Conservation (phyloP, 306 rosid species). For the Cucurbita moschata region DNA sequence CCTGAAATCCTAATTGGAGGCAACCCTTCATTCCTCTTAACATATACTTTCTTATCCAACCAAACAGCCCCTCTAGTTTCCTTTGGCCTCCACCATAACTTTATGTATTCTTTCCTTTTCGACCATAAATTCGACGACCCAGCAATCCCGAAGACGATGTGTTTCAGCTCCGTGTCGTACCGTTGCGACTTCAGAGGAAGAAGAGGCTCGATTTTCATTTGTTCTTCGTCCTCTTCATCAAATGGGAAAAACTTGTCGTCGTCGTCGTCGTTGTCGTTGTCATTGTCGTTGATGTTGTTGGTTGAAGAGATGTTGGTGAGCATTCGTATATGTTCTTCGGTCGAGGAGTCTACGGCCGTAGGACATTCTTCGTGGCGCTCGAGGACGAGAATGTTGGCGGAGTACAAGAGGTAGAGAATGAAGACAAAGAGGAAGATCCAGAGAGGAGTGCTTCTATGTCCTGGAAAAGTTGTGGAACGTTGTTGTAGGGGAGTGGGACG, state of each 20-base stretch:
- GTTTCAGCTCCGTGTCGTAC: constrained; percentile 38
- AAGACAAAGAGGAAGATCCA: constrained; percentile 35
- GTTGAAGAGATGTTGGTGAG: constrained; percentile 19
- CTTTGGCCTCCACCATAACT: constrained; percentile 75
- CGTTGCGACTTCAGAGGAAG: constrained; percentile 13
- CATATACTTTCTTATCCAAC: constrained; percentile 40
- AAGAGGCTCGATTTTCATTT: neutral
- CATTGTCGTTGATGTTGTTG: neutral
- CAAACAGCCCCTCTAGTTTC: constrained; percentile 76
- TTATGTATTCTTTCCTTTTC: constrained; percentile 62
- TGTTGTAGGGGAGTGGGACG: constrained; percentile 8
- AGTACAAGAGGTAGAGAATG: constrained; percentile 39
- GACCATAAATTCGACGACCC: constrained; percentile 65
- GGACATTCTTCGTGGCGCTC: constrained; percentile 32
- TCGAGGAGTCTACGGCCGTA: constrained; percentile 9
- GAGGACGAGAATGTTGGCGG: constrained; percentile 37
- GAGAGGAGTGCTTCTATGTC: constrained; percentile 26
- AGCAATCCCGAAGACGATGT: constrained; percentile 75
- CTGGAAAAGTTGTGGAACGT: constrained; percentile 9
- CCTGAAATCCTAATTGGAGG: constrained; percentile 62
- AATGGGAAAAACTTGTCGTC: neutral
- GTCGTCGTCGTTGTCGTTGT: neutral
- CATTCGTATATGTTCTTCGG: constrained; percentile 13
- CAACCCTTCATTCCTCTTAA: constrained; percentile 22
- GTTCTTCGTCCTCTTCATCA: neutral